Evolutionary conservation across 257 asterid genomes (phyloP).

Genomic region (Solanum sparsipilum): DNA sequence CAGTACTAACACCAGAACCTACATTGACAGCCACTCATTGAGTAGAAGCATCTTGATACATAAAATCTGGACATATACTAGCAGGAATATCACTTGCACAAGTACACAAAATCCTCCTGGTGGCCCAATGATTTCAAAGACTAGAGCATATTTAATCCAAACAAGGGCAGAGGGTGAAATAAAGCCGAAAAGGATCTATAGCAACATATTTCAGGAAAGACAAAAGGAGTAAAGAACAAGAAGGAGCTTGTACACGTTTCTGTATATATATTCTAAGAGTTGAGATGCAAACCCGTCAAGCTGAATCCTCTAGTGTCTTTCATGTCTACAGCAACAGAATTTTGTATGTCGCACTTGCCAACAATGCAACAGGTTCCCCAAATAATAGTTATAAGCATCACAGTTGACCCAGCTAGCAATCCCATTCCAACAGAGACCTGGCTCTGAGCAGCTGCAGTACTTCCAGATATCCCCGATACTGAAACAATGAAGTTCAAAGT

Average conservation of each 20-base stretch:
- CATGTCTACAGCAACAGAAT: slow-evolving; percentile 40
- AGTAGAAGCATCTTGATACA: background rate
- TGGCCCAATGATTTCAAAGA: background rate
- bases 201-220: background rate
- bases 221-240: background rate
- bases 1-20: slow-evolving; percentile 89
- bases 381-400: slow-evolving; percentile 77
- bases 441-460: slow-evolving; percentile 67
- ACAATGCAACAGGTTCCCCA: slow-evolving; percentile 86
- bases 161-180: background rate
- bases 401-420: slow-evolving; percentile 89
- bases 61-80: background rate
- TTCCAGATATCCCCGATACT: slow-evolving; percentile 92
- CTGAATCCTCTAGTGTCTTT: slow-evolving; percentile 57
- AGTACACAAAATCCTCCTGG: background rate
- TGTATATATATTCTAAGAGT: background rate
- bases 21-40: slow-evolving; percentile 11
- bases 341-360: slow-evolving; percentile 66
- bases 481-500: slow-evolving; percentile 6
- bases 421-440: slow-evolving; percentile 98
- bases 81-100: background rate
- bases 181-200: background rate
- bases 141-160: background rate
- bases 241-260: background rate
- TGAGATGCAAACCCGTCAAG: slow-evolving; percentile 43